A percentile compares a stretch with the other conserved stretches of the same genome.
Conservation (phyloP, 2,329 filamentous ascomycete genomes). For the Drechslerella coelobrocha region DNA sequence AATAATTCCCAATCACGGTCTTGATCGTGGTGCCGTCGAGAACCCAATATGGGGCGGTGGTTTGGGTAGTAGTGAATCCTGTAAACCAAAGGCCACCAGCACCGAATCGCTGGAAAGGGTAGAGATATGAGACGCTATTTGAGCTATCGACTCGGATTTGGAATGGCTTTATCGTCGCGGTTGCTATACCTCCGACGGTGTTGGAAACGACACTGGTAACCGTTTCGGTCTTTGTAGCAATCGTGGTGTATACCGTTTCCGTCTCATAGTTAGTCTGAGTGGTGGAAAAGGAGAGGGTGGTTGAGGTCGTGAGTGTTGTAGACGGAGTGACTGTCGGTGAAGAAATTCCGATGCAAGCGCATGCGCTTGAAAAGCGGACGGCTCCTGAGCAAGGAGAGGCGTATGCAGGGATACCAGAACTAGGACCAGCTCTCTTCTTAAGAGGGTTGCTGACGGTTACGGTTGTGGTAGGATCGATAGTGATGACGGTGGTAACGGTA, state of each 20-base stretch:
- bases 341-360: constrained; percentile 10
- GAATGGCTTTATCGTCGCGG: constrained; percentile 21
- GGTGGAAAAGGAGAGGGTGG: constrained; percentile 17
- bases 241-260: not conserved
- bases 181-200: constrained; percentile 15
- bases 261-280: constrained; percentile 20
- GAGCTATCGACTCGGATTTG: constrained; percentile 5
- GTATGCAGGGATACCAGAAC: not conserved
- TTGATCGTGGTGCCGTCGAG: constrained; percentile 23
- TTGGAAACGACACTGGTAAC: constrained; percentile 2
- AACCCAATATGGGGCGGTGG: constrained; percentile 4
- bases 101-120: constrained; percentile 3
- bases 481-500: not conserved
- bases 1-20: too few species aligned
- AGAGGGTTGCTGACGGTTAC: constrained; percentile 1
- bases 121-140: constrained; percentile 4
- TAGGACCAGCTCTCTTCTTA: constrained; percentile 9
- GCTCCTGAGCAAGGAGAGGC: constrained; percentile 18
- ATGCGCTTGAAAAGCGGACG: constrained; percentile 21
- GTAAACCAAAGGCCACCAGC: not conserved
- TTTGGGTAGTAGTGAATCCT: constrained; percentile 5
- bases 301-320: constrained; percentile 22
- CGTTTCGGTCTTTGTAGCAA: constrained; percentile 15
- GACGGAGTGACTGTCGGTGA: constrained; percentile 24
- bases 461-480: constrained; percentile 8